phyloP scores from a whole-genome alignment of 768 basidiomycete genomes.

The Agrocybe chaxingu region DNA sequence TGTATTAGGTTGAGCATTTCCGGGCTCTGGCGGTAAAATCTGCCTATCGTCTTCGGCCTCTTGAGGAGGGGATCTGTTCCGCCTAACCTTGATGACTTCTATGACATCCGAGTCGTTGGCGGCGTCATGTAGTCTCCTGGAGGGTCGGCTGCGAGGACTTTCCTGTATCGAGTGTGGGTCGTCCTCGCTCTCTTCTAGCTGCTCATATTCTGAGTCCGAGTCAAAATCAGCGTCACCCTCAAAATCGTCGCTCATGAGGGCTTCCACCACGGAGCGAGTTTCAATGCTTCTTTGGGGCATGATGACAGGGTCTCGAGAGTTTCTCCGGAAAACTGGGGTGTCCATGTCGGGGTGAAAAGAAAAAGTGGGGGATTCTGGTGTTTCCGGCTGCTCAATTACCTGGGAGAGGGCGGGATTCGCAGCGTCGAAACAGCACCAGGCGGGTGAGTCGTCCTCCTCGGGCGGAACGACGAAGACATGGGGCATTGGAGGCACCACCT shows the following conservation, averaged over 20 bases:
- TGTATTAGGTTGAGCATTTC: conserved; percentile 34
- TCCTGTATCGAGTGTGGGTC: conserved; percentile 14
- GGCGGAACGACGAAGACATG: conserved; percentile 57
- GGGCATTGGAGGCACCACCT: conserved; percentile 31
- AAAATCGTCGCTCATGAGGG: conserved; percentile 22
- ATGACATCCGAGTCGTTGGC: conserved; percentile 54
- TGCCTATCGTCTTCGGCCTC: conserved; percentile 1
- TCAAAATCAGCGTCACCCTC: conserved; percentile 23
- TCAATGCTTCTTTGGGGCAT: conserved; percentile 23
- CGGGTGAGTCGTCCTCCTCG: conserved; percentile 51
- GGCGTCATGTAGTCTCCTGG: conserved; percentile 17
- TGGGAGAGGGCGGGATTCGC: conserved; percentile 19
- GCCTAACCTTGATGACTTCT: conserved; percentile 58
- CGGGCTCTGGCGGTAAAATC: conserved; percentile 13
- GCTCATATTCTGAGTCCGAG: conserved; percentile 21
- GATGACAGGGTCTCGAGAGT: conserved; percentile 11
- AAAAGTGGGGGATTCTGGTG: conserved; percentile 11
- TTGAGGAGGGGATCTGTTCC: conserved; percentile 15
- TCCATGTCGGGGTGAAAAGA: conserved; percentile 9
- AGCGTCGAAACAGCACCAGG: conserved; percentile 60
- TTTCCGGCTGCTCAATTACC: conserved; percentile 13
- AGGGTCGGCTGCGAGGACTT: conserved; percentile 11
- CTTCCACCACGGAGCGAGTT: conserved; percentile 28
- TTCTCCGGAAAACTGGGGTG: conserved; percentile 18
- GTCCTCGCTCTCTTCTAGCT: conserved; percentile 18